A percentile compares a stretch with the other conserved stretches of the same genome.
Evolutionary conservation across 257 asterid genomes (phyloP).

Genomic region (Avicennia marina): DNA sequence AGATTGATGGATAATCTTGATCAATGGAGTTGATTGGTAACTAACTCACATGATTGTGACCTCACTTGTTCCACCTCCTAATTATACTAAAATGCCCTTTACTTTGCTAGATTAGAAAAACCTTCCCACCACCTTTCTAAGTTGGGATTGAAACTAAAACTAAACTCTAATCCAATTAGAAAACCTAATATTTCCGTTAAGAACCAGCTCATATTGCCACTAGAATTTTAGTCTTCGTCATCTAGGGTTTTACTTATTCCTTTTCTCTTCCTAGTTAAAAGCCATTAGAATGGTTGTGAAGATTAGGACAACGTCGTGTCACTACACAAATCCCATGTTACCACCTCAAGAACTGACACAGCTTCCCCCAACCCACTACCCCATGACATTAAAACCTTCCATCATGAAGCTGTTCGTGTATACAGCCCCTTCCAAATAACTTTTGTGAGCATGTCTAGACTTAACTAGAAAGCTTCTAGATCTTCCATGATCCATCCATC

Average conservation of each 20-base stretch:
- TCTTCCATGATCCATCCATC: conserved; percentile 16
- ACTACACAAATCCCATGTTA: conserved; percentile 21
- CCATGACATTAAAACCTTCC: conserved; percentile 33
- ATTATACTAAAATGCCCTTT: conserved; percentile 9
- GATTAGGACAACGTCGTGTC: conserved; percentile 57
- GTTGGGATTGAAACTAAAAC: conserved; percentile 21
- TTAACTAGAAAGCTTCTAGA: conserved; percentile 24
- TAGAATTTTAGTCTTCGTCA: too few relatives aligned
- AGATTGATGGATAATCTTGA: conserved; percentile 14
- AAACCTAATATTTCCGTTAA: conserved; percentile 28
- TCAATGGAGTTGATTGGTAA: conserved; percentile 53
- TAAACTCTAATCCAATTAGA: conserved; percentile 24
- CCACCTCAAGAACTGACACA: conserved; percentile 2
- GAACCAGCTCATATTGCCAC: conserved; percentile 29
- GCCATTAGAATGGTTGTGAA: conserved; percentile 22
- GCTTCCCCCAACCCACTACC: conserved; percentile 10
- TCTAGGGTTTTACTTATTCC: not conserved
- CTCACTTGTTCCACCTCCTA: conserved; percentile 27
- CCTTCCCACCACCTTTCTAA: conserved; percentile 14
- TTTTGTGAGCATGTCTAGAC: conserved; percentile 37
- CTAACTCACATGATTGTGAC: conserved; percentile 50
- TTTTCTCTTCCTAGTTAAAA: conserved; percentile 15
- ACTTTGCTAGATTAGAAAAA: conserved; percentile 20
- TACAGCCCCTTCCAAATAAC: conserved; percentile 13
- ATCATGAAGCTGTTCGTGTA: conserved; percentile 21